Evolutionary conservation across 2,329 filamentous ascomycete species (phyloP).

Genomic region (Penicillium polonicum): DNA sequence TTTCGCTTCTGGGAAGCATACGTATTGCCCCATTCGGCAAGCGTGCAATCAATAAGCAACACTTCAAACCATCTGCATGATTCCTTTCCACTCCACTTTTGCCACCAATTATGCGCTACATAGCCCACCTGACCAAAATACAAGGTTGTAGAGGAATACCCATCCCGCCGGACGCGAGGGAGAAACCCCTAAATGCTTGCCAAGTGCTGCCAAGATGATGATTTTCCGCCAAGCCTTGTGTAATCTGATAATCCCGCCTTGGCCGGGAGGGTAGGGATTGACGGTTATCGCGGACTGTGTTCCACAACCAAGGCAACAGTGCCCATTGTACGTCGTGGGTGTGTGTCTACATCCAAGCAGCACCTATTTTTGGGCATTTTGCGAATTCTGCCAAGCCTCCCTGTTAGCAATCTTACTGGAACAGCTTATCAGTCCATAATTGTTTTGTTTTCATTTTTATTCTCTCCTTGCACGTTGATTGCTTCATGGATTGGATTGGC

Average conservation of each 20-base stretch:
- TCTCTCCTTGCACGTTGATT: constrained; percentile 11
- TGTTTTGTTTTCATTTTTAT: constrained; percentile 2
- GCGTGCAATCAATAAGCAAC: constrained; percentile 3
- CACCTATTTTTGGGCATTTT: constrained; percentile 8
- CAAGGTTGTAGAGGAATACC: constrained; percentile 11
- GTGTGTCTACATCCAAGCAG: background rate
- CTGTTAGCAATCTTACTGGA: constrained; percentile 10
- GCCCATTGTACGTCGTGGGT: constrained; percentile 1
- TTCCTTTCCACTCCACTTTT: background rate
- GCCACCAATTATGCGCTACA: background rate
- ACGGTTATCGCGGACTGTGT: constrained; percentile 13
- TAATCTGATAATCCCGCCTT: constrained; percentile 25
- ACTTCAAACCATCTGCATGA: background rate
- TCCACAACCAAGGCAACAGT: constrained; percentile 14
- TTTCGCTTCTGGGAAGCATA: constrained; percentile 4
- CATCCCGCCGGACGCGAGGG: constrained; percentile 18
- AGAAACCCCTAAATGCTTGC: constrained; percentile 19
- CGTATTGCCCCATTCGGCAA: background rate
- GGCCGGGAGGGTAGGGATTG: constrained; percentile 19
- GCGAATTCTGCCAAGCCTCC: constrained; percentile 13
- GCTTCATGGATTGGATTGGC: constrained; percentile 12
- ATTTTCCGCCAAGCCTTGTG: constrained; percentile 26
- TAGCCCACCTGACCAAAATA: constrained; percentile 10
- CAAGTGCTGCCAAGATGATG: constrained; percentile 24
- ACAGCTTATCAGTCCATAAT: constrained; percentile 6